phyloP scores from a whole-genome alignment of 208 protist genomes.

The Wallacemonas collosoma region DNA sequence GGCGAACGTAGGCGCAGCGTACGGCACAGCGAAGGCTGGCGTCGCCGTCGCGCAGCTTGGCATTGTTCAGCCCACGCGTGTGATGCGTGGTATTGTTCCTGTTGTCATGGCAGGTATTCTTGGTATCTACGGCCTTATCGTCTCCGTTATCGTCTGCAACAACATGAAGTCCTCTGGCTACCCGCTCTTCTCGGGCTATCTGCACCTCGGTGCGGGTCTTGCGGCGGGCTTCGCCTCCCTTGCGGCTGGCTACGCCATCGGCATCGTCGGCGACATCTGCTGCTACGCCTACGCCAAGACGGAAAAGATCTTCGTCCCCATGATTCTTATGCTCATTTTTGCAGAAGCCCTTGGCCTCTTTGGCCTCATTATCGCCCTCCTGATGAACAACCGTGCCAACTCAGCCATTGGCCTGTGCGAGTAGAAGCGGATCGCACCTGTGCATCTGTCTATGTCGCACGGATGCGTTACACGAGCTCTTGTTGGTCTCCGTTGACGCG shows the following conservation, averaged over 20 bases:
- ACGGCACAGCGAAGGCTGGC: constrained; percentile 97
- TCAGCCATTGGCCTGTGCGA: constrained; percentile 45
- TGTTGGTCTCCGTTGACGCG: no score
- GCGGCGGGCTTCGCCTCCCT: constrained; percentile 95
- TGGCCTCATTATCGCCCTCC: constrained; percentile 98
- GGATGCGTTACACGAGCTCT: no score
- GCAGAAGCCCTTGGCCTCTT: constrained; percentile 98
- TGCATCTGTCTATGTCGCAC: no score
- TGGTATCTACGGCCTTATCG: constrained; percentile 88
- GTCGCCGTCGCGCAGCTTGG: constrained; percentile 97
- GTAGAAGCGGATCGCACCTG: not conserved
- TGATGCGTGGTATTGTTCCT: constrained; percentile 94
- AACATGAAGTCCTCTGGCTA: constrained; percentile 79
- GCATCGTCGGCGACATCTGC: constrained; percentile 98
- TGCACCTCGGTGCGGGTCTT: constrained; percentile 97
- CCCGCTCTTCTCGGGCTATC: constrained; percentile 88
- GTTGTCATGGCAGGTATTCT: constrained; percentile 95
- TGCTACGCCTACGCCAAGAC: constrained; percentile 93
- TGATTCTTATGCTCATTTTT: constrained; percentile 99
- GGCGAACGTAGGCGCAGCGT: constrained; percentile 96
- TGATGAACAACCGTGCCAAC: constrained; percentile 86
- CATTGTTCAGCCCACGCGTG: constrained; percentile 93
- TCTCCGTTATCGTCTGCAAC: constrained; percentile 88
- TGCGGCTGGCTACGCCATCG: constrained; percentile 98
- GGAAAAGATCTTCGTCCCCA: constrained; percentile 98